Evolutionary conservation across 192 early-diverging fungal genomes (phyloP).

Genomic region (Polychytrium aggregatum): DNA sequence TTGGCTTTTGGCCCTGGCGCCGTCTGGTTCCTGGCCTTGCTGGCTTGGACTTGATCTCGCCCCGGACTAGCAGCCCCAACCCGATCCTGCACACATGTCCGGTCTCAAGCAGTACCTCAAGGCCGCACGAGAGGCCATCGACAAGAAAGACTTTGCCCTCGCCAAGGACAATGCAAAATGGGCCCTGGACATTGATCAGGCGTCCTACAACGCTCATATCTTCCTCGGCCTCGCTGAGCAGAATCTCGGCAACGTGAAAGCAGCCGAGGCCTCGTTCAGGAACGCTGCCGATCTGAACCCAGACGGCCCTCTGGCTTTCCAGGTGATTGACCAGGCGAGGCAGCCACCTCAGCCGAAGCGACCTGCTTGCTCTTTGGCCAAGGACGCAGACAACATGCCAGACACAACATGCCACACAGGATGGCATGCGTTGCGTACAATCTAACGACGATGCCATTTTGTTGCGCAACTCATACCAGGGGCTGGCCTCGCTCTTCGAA

Average conservation of each 20-base stretch:
- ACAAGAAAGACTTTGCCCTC: slow-evolving; percentile 16
- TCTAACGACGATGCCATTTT: neutral
- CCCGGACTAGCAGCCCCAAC: no score
- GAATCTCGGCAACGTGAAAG: slow-evolving; percentile 9
- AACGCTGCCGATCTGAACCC: slow-evolving; percentile 15
- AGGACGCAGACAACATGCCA: neutral
- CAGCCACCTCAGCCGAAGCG: no score
- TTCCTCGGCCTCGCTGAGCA: slow-evolving; percentile 20
- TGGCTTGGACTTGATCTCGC: no score
- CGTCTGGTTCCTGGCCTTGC: no score
- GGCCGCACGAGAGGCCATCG: slow-evolving; percentile 15
- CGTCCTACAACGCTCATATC: slow-evolving; percentile 33
- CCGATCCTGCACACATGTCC: no score
- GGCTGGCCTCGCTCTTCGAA: slow-evolving; percentile 20
- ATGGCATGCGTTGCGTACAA: neutral
- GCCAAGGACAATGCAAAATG: slow-evolving; percentile 12
- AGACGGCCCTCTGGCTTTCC: slow-evolving; percentile 17
- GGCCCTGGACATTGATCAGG: slow-evolving; percentile 14
- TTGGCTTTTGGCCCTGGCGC: no score
- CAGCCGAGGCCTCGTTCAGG: slow-evolving; percentile 13
- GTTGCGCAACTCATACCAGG: slow-evolving; percentile 6
- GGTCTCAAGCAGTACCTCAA: slow-evolving; percentile 12
- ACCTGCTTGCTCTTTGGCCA: neutral
- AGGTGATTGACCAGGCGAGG: no score
- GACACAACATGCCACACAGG: neutral